Percentiles rank a stretch among this genome's conserved stretches.
These are phyloP conservation scores for Amphirosellinia nigrospora DNA, from an alignment of 495 filamentous ascomycete species.

Conservation along the genomic window DNA sequence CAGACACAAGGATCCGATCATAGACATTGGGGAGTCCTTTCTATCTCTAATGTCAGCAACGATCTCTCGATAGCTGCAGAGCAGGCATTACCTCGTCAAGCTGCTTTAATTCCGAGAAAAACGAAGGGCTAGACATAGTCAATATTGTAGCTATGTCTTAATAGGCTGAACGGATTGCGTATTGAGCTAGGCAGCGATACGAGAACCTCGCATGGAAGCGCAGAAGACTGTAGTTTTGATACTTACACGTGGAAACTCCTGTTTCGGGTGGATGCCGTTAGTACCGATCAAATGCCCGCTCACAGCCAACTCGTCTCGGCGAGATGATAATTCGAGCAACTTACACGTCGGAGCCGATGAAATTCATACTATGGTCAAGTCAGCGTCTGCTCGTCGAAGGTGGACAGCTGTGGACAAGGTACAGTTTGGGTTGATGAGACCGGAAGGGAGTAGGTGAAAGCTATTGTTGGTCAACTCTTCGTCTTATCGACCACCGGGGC, in stretches of 20 bases:
- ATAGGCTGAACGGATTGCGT: no score
- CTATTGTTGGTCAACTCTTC: slow-evolving; percentile 43
- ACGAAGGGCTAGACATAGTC: slow-evolving; percentile 49
- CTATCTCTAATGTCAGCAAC: no score
- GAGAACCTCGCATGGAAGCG: background rate
- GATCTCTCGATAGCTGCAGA: no score
- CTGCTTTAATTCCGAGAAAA: slow-evolving; percentile 81
- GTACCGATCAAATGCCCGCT: no score
- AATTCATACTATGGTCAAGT: slow-evolving; percentile 62
- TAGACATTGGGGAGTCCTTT: slow-evolving; percentile 71
- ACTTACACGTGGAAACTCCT: slow-evolving; percentile 79
- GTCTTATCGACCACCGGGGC: slow-evolving; percentile 66
- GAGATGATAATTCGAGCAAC: no score
- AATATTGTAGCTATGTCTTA: no score
- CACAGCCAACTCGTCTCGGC: no score
- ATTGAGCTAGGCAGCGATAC: background rate
- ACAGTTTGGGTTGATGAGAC: slow-evolving; percentile 73
- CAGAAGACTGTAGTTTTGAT: no score
- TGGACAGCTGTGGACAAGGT: background rate
- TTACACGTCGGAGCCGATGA: slow-evolving; percentile 88
- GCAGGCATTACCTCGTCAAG: no score
- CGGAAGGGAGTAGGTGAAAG: slow-evolving; percentile 70
- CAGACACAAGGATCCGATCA: slow-evolving; percentile 74
- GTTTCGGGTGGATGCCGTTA: no score
- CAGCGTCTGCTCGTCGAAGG: background rate